A percentile compares a stretch with the other conserved stretches of the same genome.
phyloP scores from a whole-genome alignment of 768 basidiomycete genomes.

The Phallus indusiatus region DNA sequence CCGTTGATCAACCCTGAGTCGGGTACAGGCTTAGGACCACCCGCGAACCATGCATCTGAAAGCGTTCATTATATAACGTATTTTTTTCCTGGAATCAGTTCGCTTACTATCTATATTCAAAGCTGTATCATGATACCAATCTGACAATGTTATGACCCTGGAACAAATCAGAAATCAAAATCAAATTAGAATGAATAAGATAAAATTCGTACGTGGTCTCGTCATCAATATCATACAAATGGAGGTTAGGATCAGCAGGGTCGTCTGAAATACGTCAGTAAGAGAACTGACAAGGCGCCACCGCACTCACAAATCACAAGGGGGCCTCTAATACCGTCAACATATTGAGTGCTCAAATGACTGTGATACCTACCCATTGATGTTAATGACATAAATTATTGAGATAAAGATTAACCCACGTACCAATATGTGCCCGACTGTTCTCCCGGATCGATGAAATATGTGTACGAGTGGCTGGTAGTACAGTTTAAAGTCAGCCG shows the following conservation, averaged over 20 bases:
- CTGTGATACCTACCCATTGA: constrained; percentile 10
- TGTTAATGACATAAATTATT: too few relatives aligned
- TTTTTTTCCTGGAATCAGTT: neutral
- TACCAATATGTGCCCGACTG: constrained; percentile 40
- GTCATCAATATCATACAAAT: constrained; percentile 30
- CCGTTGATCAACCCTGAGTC: constrained; percentile 47
- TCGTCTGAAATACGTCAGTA: constrained; percentile 11
- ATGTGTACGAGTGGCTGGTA: constrained; percentile 12
- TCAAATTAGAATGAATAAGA: constrained; percentile 13
- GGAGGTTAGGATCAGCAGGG: constrained; percentile 30
- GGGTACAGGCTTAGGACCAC: constrained; percentile 9
- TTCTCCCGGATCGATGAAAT: constrained; percentile 24
- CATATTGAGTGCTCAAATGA: constrained; percentile 12
- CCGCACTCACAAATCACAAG: constrained; percentile 27
- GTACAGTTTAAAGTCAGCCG: too few relatives aligned
- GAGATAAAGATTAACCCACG: too few relatives aligned
- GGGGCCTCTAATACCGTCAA: constrained; percentile 34
- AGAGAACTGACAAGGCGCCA: neutral
- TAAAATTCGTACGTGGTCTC: constrained; percentile 6
- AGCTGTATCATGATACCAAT: constrained; percentile 19
- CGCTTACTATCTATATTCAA: neutral
- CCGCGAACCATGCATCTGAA: constrained; percentile 5
- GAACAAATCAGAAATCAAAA: constrained; percentile 8
- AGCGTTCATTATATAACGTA: too few relatives aligned
- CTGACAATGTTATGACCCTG: constrained; percentile 32